phyloP scores from a whole-genome alignment of 1,284 basidiomycete species.

The Stygiomarasmius scandens region DNA sequence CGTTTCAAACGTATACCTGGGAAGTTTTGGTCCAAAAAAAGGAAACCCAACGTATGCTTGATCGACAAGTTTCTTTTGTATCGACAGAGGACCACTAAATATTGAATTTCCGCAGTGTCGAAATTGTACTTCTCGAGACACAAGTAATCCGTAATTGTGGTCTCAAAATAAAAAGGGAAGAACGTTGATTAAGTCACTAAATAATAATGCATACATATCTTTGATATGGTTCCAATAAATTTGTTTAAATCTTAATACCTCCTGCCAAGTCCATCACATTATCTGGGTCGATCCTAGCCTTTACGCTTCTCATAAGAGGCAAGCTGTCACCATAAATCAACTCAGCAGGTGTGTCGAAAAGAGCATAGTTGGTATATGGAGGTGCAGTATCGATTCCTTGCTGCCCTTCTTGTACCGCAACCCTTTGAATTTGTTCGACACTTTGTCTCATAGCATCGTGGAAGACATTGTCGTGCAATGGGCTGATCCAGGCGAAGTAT shows the following conservation, averaged over 20 bases:
- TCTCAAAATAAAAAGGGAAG: too few relatives aligned
- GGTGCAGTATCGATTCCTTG: conserved; percentile 35
- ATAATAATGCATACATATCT: too few relatives aligned
- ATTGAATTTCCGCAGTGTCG: too few relatives aligned
- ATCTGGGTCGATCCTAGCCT: conserved; percentile 46
- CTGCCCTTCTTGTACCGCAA: conserved; percentile 47
- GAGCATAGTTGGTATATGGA: conserved; percentile 58
- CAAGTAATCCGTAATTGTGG: too few relatives aligned
- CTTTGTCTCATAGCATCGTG: conserved; percentile 41
- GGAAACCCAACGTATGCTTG: too few relatives aligned
- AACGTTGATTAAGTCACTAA: too few relatives aligned
- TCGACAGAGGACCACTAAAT: too few relatives aligned
- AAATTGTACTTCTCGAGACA: too few relatives aligned
- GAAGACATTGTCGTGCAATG: conserved; percentile 39
- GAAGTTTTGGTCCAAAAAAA: too few relatives aligned
- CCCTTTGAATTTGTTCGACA: conserved; percentile 36
- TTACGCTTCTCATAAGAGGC: conserved; percentile 39
- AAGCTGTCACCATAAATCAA: conserved; percentile 53
- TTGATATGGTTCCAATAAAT: too few relatives aligned
- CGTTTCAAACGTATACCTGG: too few relatives aligned
- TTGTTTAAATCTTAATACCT: conserved; percentile 41
- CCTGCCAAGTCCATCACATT: conserved; percentile 63
- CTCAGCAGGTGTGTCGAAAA: conserved; percentile 45
- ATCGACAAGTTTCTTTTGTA: too few relatives aligned
- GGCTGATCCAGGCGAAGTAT: conserved; percentile 44